Base-by-base conservation (phyloP, 139 green algal species). In the Trebouxia sp. region DNA sequence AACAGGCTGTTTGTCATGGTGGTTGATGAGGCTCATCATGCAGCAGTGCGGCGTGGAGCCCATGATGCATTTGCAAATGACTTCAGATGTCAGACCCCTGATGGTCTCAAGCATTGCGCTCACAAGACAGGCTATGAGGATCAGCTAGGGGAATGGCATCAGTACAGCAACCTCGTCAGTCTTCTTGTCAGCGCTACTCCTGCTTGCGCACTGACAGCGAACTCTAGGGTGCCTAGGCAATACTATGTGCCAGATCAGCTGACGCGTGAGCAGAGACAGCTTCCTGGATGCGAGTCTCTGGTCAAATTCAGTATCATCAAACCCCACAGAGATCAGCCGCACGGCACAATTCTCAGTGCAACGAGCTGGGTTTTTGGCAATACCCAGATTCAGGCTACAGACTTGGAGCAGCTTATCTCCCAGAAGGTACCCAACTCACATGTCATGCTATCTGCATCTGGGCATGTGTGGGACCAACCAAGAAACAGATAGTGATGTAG, bases 1-100 rank as follows among this genome's bases (percentile, higher is more conserved):
- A n/a, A 30, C 15, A 65, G 30, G 53, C 53, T 65, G 22, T 65
- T 65, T 65, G 53, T 65, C 53, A 65, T 65, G 53, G 30, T 65
- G 28, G 53, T 65, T 28, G 53, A 65, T 37, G 53, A 65, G 30
- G 53, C 53, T 30, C 53, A 65, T 30, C 53, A 65, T 65, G 53
- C 22, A 28, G 22, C 53, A 65, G 53, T 65, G 8, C 53, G 53
- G 8, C 53, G 24, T 30, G 53, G 53, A 0, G 53, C 53, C 22
- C 53, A 65, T 30, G 53, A 65, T 30, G 53, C 53, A 10, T 65
- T 30, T 65, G 53, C 30, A 20, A 65, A 65, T n/a, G 53, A 65
- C 24, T 24, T 65, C 1, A 28, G 22, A 28, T 65, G 53, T 20
- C 28, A n/a, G 22, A 0, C 24, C 12, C 10, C 4, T 30, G 53